Evolutionary conservation across 345 rosid species (phyloP), one percentile per base, ranked within the genome.

Genomic region (Syzygium grande): DNA sequence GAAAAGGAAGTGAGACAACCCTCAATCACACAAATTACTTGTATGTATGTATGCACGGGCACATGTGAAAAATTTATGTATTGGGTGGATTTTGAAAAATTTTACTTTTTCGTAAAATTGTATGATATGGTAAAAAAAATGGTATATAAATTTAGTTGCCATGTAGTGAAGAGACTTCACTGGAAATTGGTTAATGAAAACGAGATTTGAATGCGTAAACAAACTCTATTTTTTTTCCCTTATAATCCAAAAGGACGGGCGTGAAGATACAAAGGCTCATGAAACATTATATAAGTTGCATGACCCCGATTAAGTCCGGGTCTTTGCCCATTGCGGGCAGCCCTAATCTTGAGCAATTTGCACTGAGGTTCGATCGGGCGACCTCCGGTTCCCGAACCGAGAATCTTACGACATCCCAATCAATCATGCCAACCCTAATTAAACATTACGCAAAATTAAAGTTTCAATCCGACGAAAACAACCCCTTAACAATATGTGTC

Each of bases 111-210:
- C 3, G 8, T 61, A 14, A 61, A 61, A 14, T 61, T 61, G 9
- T 14, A n/a, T 14, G 38, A n/a, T 61, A 6, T n/a, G 19, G 73
- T 61, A n/a, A n/a, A 6, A 52, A 61, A 61, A 61, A 61, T 7
- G 34, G 4, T 61, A 7, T n/a, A 14, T 14, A 5, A 61, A 34
- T 61, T 61, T n/a, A 19, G 17, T 61, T 61, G 73, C 9, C 10
- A 2, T 2, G 9, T 41, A 0, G 2, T 1, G 1, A 59, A 59
- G 17, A 10, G 30, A 59, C 3, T 27, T 12, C 30, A 59, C 2
- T 27, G 17, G 68, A 59, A 59, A 2, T 0, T 43, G 7, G 46
- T 43, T 1, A 1, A 65, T 3, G 41, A 15, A 29, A 65, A 65
- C 1, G 25, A 17, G 79, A 68, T 73, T 73, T 0, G 27, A 61